A percentile compares a stretch with the other conserved stretches of the same genome.
Evolutionary conservation across 2,329 filamentous ascomycete genomes (phyloP).

Genomic region (Claviceps sp.): DNA sequence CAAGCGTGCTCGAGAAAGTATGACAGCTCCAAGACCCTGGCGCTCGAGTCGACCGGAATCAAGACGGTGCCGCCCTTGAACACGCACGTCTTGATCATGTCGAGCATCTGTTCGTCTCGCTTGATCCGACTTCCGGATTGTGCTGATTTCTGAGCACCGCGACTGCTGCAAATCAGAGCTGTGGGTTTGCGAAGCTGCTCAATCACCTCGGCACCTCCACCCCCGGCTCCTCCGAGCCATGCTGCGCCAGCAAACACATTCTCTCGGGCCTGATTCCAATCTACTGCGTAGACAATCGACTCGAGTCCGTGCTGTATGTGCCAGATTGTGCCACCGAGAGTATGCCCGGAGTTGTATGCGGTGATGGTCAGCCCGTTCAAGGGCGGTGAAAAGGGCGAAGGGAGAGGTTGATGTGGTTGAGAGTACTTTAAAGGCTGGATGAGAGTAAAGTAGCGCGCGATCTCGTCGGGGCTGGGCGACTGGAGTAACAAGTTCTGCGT

Average conservation of each 20-base stretch:
- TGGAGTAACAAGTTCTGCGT: conserved; percentile 45
- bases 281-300: conserved; percentile 92
- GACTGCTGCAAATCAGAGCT: conserved; percentile 82
- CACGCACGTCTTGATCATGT: conserved; percentile 68
- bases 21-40: conserved; percentile 81
- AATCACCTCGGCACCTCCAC: conserved; percentile 76
- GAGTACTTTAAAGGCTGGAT: conserved; percentile 94
- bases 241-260: conserved; percentile 89
- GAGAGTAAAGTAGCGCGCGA: conserved; percentile 78
- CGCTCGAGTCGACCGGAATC: conserved; percentile 89
- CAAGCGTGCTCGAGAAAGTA: conserved; percentile 90
- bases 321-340: conserved; percentile 95
- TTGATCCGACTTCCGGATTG: conserved; percentile 61
- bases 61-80: conserved; percentile 77
- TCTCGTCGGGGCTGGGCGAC: conserved; percentile 74
- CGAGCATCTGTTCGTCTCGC: conserved; percentile 73
- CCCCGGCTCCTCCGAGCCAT: conserved; percentile 74
- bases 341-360: conserved; percentile 92
- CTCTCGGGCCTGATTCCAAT: conserved; percentile 96
- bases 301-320: conserved; percentile 94
- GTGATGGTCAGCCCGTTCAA: conserved; percentile 88
- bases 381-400: conserved; percentile 77
- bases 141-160: conserved; percentile 59
- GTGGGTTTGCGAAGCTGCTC: conserved; percentile 90
- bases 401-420: conserved; percentile 81